phyloP scores from a whole-genome alignment of 192 early-diverging fungal genomes.

The Backusella macrospora region DNA sequence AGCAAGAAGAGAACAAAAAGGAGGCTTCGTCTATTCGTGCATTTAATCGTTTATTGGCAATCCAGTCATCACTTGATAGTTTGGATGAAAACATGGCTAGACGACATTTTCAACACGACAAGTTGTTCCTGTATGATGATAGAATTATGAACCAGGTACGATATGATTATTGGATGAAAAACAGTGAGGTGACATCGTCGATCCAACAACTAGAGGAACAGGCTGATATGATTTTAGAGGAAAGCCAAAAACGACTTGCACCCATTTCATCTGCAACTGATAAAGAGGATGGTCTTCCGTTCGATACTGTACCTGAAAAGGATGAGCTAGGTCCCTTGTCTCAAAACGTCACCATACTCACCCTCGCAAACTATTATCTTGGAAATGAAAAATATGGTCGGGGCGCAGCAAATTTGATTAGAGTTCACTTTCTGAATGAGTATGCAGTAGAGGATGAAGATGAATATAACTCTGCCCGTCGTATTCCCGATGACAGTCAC shows the following conservation, averaged over 20 bases:
- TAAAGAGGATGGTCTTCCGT: background rate
- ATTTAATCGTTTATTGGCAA: constrained; percentile 62
- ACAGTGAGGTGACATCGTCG: constrained; percentile 42
- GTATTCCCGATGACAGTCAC: constrained; percentile 49
- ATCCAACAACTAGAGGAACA: constrained; percentile 38
- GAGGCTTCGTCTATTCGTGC: constrained; percentile 59
- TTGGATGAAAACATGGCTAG: constrained; percentile 60
- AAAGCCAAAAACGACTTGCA: constrained; percentile 16
- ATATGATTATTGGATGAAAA: constrained; percentile 58
- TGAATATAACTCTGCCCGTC: constrained; percentile 44
- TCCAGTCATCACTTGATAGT: constrained; percentile 61
- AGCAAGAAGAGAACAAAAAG: constrained; percentile 62
- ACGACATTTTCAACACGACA: constrained; percentile 47
- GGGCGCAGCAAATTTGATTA: constrained; percentile 57
- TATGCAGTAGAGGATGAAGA: constrained; percentile 51
- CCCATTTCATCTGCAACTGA: constrained; percentile 19
- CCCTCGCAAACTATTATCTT: constrained; percentile 55
- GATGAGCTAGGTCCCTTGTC: constrained; percentile 40
- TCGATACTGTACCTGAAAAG: constrained; percentile 16
- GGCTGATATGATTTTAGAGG: constrained; percentile 29
- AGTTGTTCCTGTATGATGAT: constrained; percentile 56
- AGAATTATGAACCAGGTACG: constrained; percentile 45
- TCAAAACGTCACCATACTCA: constrained; percentile 56
- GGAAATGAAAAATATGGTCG: constrained; percentile 55
- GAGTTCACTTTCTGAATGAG: constrained; percentile 50